Percentiles rank a stretch among this genome's conserved stretches.
Conservation (phyloP, 441 rosid species). For the Gossypium aridum region DNA sequence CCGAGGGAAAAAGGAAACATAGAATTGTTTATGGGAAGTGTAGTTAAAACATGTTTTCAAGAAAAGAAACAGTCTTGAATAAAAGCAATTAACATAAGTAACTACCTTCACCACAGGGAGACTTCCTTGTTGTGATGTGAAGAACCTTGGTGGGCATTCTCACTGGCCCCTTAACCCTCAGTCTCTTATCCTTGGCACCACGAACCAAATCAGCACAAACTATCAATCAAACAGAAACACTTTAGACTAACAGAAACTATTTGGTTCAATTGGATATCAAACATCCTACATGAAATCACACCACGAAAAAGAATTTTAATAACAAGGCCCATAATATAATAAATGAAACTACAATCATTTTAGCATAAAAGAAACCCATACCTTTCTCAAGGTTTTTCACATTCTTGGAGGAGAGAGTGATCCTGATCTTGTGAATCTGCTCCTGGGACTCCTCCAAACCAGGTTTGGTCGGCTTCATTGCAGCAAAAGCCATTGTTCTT, state of each 20-base stretch:
- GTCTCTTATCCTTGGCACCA: constrained; percentile 74
- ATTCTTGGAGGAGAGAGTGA: constrained; percentile 47
- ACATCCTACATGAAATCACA: background rate
- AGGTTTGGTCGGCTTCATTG: constrained; percentile 59
- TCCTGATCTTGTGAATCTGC: constrained; percentile 69
- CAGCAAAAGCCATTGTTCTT: constrained; percentile 51
- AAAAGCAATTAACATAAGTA: background rate
- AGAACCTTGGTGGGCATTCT: constrained; percentile 87
- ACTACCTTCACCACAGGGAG: constrained; percentile 90
- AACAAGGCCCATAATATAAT: background rate
- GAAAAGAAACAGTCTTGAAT: background rate
- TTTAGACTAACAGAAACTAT: background rate
- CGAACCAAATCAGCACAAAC: constrained; percentile 78
- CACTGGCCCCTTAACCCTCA: constrained; percentile 84
- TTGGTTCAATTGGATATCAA: background rate
- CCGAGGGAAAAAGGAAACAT: background rate
- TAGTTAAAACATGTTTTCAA: background rate
- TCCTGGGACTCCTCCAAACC: constrained; percentile 63
- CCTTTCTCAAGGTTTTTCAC: constrained; percentile 88
- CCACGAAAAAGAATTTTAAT: background rate
- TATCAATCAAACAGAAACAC: constrained; percentile 12
- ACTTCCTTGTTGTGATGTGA: constrained; percentile 68
- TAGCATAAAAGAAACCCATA: background rate
- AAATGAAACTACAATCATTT: background rate
- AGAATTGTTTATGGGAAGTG: background rate